These are phyloP conservation scores for Brettanomyces bruxellensis DNA, from an alignment of 805 yeast species.

Conservation along the genomic window DNA sequence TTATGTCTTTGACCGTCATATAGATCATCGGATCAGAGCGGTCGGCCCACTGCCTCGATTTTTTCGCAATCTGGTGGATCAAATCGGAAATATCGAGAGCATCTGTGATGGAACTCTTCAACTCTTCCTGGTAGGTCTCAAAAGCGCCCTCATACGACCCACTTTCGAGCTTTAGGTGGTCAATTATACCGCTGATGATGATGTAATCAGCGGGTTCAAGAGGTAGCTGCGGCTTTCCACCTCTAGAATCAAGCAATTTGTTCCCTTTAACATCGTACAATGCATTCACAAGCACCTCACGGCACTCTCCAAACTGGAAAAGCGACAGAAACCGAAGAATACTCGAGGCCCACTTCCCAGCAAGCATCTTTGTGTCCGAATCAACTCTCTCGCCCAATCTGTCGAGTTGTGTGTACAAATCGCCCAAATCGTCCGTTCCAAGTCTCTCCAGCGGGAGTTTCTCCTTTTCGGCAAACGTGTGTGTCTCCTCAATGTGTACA, in stretches of 20 bases:
- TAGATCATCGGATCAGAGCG: slow-evolving; percentile 16
- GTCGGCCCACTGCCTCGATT: slow-evolving; percentile 19
- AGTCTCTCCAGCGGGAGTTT: neutral
- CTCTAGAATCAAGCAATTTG: slow-evolving; percentile 5
- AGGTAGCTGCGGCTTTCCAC: neutral
- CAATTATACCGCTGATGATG: slow-evolving; percentile 58
- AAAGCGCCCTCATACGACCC: slow-evolving; percentile 7
- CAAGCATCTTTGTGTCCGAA: neutral
- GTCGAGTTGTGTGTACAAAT: neutral
- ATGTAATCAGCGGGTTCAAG: slow-evolving; percentile 22
- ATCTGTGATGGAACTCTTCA: slow-evolving; percentile 3
- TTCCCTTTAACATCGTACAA: slow-evolving; percentile 28
- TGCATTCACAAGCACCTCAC: slow-evolving; percentile 55
- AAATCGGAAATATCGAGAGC: slow-evolving; percentile 15
- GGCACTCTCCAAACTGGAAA: slow-evolving; percentile 40
- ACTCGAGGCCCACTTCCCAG: slow-evolving; percentile 9
- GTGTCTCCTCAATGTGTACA: slow-evolving; percentile 5
- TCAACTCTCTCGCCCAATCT: neutral
- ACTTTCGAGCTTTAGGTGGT: slow-evolving; percentile 30
- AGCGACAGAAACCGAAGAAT: slow-evolving; percentile 33
- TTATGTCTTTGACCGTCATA: slow-evolving; percentile 44
- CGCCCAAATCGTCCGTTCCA: neutral
- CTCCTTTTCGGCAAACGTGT: neutral
- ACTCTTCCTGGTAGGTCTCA: slow-evolving; percentile 15
- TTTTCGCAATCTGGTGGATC: slow-evolving; percentile 5